These are phyloP conservation scores for Thamnidium elegans DNA, from an alignment of 192 early-diverging fungal genomes.

Conservation along the genomic window DNA sequence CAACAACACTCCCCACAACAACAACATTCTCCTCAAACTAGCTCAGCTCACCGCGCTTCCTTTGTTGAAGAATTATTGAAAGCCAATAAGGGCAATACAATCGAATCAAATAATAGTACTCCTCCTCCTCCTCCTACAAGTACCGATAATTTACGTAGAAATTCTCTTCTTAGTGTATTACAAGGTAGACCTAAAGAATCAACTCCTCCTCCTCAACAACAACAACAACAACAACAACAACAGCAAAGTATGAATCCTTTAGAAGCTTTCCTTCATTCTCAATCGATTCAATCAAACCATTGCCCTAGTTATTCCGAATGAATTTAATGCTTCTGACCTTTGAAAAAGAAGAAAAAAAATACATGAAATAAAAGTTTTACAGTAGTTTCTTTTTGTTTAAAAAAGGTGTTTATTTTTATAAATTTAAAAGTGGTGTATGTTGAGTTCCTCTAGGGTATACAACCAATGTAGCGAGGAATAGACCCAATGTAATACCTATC, in stretches of 20 bases:
- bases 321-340: no score
- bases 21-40: neutral
- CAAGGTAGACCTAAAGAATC: conserved; percentile 9
- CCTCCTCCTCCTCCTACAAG: no score
- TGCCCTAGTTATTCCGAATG: no score
- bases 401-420: neutral
- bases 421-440: conserved; percentile 44
- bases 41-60: conserved; percentile 7
- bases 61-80: conserved; percentile 18
- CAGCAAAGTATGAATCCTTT: conserved; percentile 6
- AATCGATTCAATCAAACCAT: no score
- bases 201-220: neutral
- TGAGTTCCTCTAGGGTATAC: conserved; percentile 52
- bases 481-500: conserved; percentile 53
- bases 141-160: conserved; percentile 9
- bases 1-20: neutral
- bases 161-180: conserved; percentile 7
- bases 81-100: neutral
- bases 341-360: no score
- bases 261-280: neutral
- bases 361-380: no score
- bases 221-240: no score
- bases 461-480: conserved; percentile 66
- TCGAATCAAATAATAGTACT: neutral
- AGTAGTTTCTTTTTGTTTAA: no score